Conservation (phyloP, 768 basidiomycete genomes). For the Antrodiella citrinella region DNA sequence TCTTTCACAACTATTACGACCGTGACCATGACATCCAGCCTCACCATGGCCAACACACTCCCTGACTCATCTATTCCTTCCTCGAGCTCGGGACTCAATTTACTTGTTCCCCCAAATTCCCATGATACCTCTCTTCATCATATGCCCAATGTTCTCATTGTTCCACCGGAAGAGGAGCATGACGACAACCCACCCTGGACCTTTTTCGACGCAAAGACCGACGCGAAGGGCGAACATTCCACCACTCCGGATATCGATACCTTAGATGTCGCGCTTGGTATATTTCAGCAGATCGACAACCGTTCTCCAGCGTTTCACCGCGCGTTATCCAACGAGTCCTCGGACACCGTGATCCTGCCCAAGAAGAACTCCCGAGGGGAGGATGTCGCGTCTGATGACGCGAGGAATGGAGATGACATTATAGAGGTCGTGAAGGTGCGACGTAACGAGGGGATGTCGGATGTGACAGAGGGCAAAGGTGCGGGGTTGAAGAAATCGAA, state of each 20-base stretch:
- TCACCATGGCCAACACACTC: slow-evolving; percentile 19
- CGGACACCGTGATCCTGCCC: slow-evolving; percentile 23
- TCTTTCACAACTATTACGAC: background rate
- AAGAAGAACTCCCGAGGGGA: slow-evolving; percentile 13
- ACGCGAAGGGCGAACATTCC: slow-evolving; percentile 11
- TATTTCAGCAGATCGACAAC: slow-evolving; percentile 24
- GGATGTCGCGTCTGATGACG: background rate
- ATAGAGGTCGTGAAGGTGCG: slow-evolving; percentile 29
- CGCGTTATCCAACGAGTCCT: slow-evolving; percentile 14
- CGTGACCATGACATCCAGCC: slow-evolving; percentile 10
- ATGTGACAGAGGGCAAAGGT: slow-evolving; percentile 13
- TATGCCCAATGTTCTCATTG: slow-evolving; percentile 28
- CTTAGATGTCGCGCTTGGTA: slow-evolving; percentile 19
- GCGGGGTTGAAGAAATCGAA: slow-evolving; percentile 23
- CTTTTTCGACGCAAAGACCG: slow-evolving; percentile 25
- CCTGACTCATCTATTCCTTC: slow-evolving; percentile 16
- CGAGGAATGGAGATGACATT: slow-evolving; percentile 14
- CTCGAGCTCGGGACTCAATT: slow-evolving; percentile 6
- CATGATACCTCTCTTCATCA: slow-evolving; percentile 18
- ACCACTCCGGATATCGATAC: slow-evolving; percentile 22
- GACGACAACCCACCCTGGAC: slow-evolving; percentile 25
- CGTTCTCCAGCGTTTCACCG: slow-evolving; percentile 23
- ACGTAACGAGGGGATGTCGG: slow-evolving; percentile 21
- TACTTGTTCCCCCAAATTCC: slow-evolving; percentile 17
- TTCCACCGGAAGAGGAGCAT: slow-evolving; percentile 31